Percentiles rank a stretch among this genome's conserved stretches.
Conservation (phyloP, 2,329 filamentous ascomycete genomes). For the Xylariaceae sp. region DNA sequence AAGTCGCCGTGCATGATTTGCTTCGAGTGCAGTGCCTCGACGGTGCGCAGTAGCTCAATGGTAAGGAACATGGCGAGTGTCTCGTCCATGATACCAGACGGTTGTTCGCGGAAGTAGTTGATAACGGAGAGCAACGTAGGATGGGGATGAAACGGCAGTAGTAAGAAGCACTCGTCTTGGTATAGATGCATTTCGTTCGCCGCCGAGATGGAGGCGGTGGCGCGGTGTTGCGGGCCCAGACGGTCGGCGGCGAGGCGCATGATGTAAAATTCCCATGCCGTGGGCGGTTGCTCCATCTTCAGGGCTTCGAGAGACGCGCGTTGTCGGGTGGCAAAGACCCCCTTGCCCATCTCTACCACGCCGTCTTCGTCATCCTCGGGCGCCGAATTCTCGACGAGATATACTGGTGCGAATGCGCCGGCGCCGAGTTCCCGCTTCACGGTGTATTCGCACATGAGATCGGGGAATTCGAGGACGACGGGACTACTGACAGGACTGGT, state of each 20-base stretch:
- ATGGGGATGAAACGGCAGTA: constrained; percentile 82
- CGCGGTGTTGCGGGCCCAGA: constrained; percentile 64
- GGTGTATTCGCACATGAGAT: constrained; percentile 62
- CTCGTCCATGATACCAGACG: constrained; percentile 78
- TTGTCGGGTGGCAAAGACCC: constrained; percentile 49
- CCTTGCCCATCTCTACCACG: constrained; percentile 53
- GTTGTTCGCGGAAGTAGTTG: constrained; percentile 72
- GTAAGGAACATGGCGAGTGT: constrained; percentile 90
- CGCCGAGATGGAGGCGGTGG: constrained; percentile 69
- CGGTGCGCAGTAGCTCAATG: constrained; percentile 81
- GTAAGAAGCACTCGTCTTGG: constrained; percentile 79
- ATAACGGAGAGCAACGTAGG: constrained; percentile 93
- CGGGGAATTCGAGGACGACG: constrained; percentile 63
- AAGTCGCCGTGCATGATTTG: constrained; percentile 86
- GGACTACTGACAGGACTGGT: constrained; percentile 52
- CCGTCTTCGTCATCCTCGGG: constrained; percentile 42
- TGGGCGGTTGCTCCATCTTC: constrained; percentile 89
- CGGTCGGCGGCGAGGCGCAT: constrained; percentile 76
- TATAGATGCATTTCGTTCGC: constrained; percentile 91
- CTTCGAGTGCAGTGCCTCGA: constrained; percentile 78
- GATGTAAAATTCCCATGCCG: constrained; percentile 94
- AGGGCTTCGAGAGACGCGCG: constrained; percentile 70
- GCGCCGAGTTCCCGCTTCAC: constrained; percentile 82
- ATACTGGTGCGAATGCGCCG: constrained; percentile 92
- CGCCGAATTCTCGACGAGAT: constrained; percentile 72